Conservation (phyloP, 148 eudicot species). For the Heliosperma pusillum region DNA sequence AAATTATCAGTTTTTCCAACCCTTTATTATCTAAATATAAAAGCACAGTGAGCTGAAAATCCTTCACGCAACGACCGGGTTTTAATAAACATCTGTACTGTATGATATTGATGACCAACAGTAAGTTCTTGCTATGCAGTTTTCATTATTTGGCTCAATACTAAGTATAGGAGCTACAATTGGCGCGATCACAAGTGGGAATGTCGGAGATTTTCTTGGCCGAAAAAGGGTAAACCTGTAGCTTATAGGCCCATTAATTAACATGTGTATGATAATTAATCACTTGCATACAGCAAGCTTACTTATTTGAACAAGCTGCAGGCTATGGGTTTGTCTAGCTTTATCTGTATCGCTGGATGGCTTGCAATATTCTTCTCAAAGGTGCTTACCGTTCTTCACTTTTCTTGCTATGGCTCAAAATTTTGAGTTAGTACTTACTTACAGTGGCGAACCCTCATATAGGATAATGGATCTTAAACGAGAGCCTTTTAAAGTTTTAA, state of each 20-base stretch:
- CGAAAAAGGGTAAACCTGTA: slow-evolving; percentile 22
- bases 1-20: no score
- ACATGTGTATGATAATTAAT: not conserved
- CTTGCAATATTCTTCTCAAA: slow-evolving; percentile 24
- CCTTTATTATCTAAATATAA: no score
- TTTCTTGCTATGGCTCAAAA: no score
- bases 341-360: slow-evolving; percentile 25
- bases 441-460: no score
- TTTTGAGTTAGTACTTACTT: no score
- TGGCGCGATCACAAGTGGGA: slow-evolving; percentile 30
- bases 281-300: not conserved
- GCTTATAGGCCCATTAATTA: not conserved
- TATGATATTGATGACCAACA: not conserved
- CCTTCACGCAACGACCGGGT: not conserved
- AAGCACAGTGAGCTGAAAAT: no score
- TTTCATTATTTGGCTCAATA: slow-evolving; percentile 25
- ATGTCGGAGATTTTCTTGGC: slow-evolving; percentile 19
- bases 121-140: slow-evolving; percentile 5
- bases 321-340: slow-evolving; percentile 27
- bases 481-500: not conserved
- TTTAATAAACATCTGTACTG: not conserved
- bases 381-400: not conserved
- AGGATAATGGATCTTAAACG: no score
- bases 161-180: slow-evolving; percentile 26
- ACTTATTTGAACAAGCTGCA: slow-evolving; percentile 9